phyloP scores from a whole-genome alignment of 371 early-diverging fungal genomes.

The Choanephora cucurbitarum region DNA sequence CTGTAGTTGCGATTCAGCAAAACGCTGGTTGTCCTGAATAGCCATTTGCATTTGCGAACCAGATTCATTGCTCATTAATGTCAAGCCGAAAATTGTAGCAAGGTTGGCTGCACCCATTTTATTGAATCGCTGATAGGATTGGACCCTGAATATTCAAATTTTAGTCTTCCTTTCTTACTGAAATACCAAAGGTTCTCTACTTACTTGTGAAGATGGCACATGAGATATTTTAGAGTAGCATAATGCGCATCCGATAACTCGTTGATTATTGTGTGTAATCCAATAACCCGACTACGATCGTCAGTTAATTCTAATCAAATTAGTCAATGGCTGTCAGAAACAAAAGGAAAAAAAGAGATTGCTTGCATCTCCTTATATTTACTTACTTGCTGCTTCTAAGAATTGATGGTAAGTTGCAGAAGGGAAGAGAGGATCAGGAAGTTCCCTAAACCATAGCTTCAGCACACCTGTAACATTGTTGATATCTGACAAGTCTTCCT shows the following conservation, averaged over 20 bases:
- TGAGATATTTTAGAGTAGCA: constrained; percentile 72
- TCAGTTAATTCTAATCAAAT: constrained; percentile 34
- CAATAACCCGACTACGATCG: constrained; percentile 56
- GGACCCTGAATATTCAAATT: constrained; percentile 53
- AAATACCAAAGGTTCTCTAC: constrained; percentile 5
- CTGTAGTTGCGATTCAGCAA: constrained; percentile 62
- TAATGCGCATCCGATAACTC: constrained; percentile 78
- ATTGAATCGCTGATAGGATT: constrained; percentile 70
- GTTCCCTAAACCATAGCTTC: constrained; percentile 90
- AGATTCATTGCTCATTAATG: constrained; percentile 63
- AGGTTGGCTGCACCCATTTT: constrained; percentile 85
- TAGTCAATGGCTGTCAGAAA: too few relatives aligned
- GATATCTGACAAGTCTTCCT: constrained; percentile 69
- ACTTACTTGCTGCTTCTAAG: constrained; percentile 66
- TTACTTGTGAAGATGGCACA: constrained; percentile 76
- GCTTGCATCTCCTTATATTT: too few relatives aligned
- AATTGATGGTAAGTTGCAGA: constrained; percentile 63
- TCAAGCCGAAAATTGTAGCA: constrained; percentile 88
- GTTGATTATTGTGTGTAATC: constrained; percentile 71
- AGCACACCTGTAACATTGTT: constrained; percentile 81
- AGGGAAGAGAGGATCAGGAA: constrained; percentile 87
- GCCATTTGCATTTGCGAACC: constrained; percentile 25
- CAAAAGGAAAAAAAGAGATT: neutral
- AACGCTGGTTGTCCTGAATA: constrained; percentile 32
- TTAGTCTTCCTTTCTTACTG: neutral